Percentiles rank a stretch among this genome's conserved stretches.
Conservation (phyloP, 768 basidiomycete species). For the Boletus subparvulus region DNA sequence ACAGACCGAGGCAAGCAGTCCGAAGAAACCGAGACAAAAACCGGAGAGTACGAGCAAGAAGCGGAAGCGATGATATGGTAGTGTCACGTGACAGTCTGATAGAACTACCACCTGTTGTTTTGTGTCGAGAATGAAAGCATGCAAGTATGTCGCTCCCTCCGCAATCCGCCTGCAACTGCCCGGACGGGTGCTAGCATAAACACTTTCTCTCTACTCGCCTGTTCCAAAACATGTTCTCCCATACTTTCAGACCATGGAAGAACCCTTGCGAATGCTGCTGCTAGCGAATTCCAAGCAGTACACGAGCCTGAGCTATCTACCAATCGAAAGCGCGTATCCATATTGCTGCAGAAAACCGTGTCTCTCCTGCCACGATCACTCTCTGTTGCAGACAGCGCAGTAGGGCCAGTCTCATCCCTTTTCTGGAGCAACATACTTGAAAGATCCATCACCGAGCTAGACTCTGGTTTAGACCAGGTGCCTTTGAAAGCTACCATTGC, state of each 20-base stretch:
- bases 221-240: background rate
- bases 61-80: constrained; percentile 14
- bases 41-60: constrained; percentile 11
- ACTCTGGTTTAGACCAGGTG: constrained; percentile 33
- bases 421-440: constrained; percentile 50
- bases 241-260: background rate
- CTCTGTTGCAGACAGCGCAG: constrained; percentile 18
- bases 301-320: background rate
- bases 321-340: constrained; percentile 36
- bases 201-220: background rate
- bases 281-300: background rate
- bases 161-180: constrained; percentile 4
- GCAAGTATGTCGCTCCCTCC: constrained; percentile 25
- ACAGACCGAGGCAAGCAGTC: constrained; percentile 38
- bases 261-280: background rate
- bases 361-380: constrained; percentile 48
- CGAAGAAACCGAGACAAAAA: constrained; percentile 12
- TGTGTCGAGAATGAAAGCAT: constrained; percentile 19
- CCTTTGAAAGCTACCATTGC: constrained; percentile 44
- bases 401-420: constrained; percentile 33
- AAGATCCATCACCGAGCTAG: constrained; percentile 31
- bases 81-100: constrained; percentile 19
- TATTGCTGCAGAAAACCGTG: constrained; percentile 49
- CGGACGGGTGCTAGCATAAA: background rate
- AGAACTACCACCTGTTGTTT: background rate